Percentiles rank a stretch among this genome's conserved stretches.
These are phyloP conservation scores for Butyriboletus loyo DNA, from an alignment of 768 basidiomycete species.

Conservation along the genomic window DNA sequence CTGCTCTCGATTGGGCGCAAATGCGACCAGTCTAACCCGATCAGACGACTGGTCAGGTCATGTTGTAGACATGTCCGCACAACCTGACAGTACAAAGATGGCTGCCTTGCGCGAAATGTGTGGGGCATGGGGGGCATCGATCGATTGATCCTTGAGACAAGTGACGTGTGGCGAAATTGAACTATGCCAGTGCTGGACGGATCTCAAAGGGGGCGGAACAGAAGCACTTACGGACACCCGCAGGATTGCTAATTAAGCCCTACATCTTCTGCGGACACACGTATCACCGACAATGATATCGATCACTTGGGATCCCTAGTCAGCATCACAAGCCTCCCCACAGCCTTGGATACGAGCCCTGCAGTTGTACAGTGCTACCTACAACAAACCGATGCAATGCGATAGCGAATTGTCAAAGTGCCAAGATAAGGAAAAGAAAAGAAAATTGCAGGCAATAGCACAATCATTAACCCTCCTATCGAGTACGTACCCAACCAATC, in stretches of 20 bases:
- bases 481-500: slow-evolving; percentile 28
- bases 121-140: slow-evolving; percentile 28
- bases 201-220: slow-evolving; percentile 19
- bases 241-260: background rate
- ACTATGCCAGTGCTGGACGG: slow-evolving; percentile 13
- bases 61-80: slow-evolving; percentile 15
- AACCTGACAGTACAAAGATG: slow-evolving; percentile 23
- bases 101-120: slow-evolving; percentile 15
- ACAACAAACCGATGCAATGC: slow-evolving; percentile 30
- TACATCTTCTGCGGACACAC: background rate
- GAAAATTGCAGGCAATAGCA: slow-evolving; percentile 18
- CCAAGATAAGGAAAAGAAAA: slow-evolving; percentile 29
- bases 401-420: slow-evolving; percentile 26
- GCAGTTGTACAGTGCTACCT: slow-evolving; percentile 27
- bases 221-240: slow-evolving; percentile 11
- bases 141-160: background rate
- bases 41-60: slow-evolving; percentile 3
- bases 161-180: slow-evolving; percentile 3
- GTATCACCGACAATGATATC: slow-evolving; percentile 2
- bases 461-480: slow-evolving; percentile 32
- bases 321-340: background rate
- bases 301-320: slow-evolving; percentile 1
- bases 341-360: background rate
- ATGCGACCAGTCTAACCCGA: background rate
- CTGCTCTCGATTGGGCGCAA: slow-evolving; percentile 5